phyloP scores from a whole-genome alignment of 163 green algal species.

The Chlorella variabilis region DNA sequence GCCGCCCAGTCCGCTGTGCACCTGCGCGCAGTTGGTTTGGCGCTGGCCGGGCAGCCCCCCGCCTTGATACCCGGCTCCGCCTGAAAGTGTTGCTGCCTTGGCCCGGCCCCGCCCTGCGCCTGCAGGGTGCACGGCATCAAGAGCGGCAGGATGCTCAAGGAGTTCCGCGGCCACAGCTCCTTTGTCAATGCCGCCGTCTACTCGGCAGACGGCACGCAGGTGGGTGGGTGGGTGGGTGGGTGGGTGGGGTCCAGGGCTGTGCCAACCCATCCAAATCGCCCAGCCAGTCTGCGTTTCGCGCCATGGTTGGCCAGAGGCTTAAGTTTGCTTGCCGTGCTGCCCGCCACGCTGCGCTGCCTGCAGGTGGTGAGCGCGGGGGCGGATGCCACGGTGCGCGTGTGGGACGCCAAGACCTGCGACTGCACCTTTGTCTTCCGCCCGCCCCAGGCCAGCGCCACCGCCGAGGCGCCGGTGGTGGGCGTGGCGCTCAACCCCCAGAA shows the following conservation, averaged over 20 bases:
- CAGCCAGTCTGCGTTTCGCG: neutral
- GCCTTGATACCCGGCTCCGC: too few relatives aligned
- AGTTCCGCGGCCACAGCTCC: conserved; percentile 93
- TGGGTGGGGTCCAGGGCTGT: too few relatives aligned
- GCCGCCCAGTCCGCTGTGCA: neutral
- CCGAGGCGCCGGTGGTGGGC: conserved; percentile 79
- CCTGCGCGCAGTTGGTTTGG: too few relatives aligned
- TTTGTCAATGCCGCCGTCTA: conserved; percentile 94
- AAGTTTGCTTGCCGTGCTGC: too few relatives aligned
- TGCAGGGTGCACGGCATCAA: conserved; percentile 96
- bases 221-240: neutral
- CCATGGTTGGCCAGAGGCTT: too few relatives aligned
- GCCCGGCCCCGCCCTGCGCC: neutral
- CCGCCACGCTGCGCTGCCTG: too few relatives aligned
- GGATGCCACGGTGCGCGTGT: conserved; percentile 93
- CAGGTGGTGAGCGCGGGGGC: conserved; percentile 80
- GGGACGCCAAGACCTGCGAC: conserved; percentile 93
- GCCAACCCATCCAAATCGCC: too few relatives aligned
- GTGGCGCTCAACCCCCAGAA: conserved; percentile 85
- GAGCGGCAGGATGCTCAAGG: conserved; percentile 95
- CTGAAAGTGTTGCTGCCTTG: too few relatives aligned
- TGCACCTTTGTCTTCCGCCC: conserved; percentile 84
- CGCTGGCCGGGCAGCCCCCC: too few relatives aligned
- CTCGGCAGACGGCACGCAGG: conserved; percentile 70
- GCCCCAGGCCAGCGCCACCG: conserved; percentile 48